These are phyloP conservation scores for Penicillium sp. DNA, from an alignment of 2,329 filamentous ascomycete species.

Conservation along the genomic window DNA sequence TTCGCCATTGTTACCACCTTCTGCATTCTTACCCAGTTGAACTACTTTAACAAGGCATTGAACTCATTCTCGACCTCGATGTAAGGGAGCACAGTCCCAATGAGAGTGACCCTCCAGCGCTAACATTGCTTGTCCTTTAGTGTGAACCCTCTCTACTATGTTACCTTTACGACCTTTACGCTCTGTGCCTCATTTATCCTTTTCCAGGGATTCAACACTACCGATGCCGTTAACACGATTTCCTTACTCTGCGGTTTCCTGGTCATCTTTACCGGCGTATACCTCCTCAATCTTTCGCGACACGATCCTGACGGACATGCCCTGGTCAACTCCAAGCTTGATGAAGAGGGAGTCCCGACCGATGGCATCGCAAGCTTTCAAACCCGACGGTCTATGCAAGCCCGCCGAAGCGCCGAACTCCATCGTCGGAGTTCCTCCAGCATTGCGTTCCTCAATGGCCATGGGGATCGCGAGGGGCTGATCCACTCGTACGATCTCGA, in stretches of 20 bases:
- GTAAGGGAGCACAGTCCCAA: slow-evolving; percentile 57
- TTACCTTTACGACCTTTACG: slow-evolving; percentile 94
- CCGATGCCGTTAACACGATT: slow-evolving; percentile 85
- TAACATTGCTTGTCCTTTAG: slow-evolving; percentile 46
- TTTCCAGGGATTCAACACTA: slow-evolving; percentile 94
- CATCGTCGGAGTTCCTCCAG: slow-evolving; percentile 64
- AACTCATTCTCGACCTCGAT: slow-evolving; percentile 97
- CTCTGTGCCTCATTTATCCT: slow-evolving; percentile 94
- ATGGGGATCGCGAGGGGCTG: slow-evolving; percentile 73
- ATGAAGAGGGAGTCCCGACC: slow-evolving; percentile 75
- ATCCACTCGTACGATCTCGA: slow-evolving; percentile 91
- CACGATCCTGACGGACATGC: slow-evolving; percentile 80
- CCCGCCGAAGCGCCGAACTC: slow-evolving; percentile 67
- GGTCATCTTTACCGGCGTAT: slow-evolving; percentile 92
- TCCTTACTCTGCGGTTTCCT: slow-evolving; percentile 92
- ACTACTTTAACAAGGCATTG: slow-evolving; percentile 98
- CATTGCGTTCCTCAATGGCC: slow-evolving; percentile 56
- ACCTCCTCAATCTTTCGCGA: slow-evolving; percentile 92
- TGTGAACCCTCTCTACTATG: slow-evolving; percentile 95
- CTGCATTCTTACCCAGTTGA: slow-evolving; percentile 99
- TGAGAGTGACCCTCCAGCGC: neutral
- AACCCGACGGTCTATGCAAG: slow-evolving; percentile 91
- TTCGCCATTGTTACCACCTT: slow-evolving; percentile 91
- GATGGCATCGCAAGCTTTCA: slow-evolving; percentile 88
- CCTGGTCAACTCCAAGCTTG: slow-evolving; percentile 58